Percentiles rank a stretch among this genome's conserved stretches.
phyloP scores from a whole-genome alignment of 2,329 filamentous ascomycete genomes.

The Fusarium virguliforme region DNA sequence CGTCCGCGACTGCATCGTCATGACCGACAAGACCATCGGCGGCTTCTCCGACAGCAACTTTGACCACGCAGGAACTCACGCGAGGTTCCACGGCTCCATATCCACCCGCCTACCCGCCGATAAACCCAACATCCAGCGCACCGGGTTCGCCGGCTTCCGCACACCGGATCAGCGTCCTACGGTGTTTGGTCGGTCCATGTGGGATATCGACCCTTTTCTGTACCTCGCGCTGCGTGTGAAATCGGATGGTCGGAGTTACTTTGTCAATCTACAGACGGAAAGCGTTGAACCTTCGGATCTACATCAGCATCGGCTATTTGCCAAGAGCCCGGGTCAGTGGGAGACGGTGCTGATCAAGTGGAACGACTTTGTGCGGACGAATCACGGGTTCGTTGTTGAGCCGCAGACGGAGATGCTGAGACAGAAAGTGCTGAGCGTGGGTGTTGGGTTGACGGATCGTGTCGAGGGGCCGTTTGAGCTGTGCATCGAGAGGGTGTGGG shows the following conservation, averaged over 20 bases:
- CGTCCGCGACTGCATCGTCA: conserved; percentile 76
- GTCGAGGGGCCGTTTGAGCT: conserved; percentile 91
- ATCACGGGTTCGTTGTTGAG: conserved; percentile 91
- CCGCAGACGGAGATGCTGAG: conserved; percentile 92
- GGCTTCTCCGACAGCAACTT: conserved; percentile 85
- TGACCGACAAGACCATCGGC: conserved; percentile 90
- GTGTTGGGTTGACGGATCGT: conserved; percentile 90
- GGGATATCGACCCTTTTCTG: conserved; percentile 91
- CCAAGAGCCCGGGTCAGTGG: conserved; percentile 86
- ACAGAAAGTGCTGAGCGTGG: conserved; percentile 87
- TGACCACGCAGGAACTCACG: conserved; percentile 73
- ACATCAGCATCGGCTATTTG: conserved; percentile 92
- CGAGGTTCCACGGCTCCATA: conserved; percentile 89
- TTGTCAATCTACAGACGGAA: conserved; percentile 96
- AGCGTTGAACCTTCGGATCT: conserved; percentile 94
- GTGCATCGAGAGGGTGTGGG: conserved; percentile 89
- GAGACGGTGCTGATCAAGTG: conserved; percentile 95
- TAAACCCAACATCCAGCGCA: conserved; percentile 80
- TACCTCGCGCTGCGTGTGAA: conserved; percentile 92
- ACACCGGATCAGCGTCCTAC: conserved; percentile 84
- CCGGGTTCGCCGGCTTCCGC: conserved; percentile 91
- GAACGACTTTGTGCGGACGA: conserved; percentile 95
- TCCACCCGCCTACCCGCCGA: conserved; percentile 86
- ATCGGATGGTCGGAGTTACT: conserved; percentile 92
- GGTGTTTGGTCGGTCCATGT: conserved; percentile 87